Evolutionary conservation across 495 filamentous ascomycete species (phyloP), one percentile per base, ranked within the genome.

Genomic region (Daldinia concentrica): DNA sequence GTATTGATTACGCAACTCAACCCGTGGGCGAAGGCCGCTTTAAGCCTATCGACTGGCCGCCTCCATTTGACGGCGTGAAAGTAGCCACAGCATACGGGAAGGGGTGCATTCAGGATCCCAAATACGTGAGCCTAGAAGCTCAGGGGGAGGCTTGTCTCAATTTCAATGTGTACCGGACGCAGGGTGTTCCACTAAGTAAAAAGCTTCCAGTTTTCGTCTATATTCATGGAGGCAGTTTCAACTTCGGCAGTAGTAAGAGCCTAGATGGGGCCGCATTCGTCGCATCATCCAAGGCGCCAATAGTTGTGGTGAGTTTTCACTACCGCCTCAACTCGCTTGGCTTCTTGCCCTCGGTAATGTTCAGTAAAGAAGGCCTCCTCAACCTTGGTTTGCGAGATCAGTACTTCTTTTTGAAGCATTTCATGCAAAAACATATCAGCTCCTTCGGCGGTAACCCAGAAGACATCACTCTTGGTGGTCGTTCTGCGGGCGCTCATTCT

Each of bases 301-400:
- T 89, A 54, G 81, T 92, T 19, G 76, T 87, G 12, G 81, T 91
- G 19, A 87, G 86, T 75, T 88, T 90, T 60, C 89, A 89, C 71
- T 93, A 93, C 68, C 85, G 90, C 4, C 79, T 92, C 17, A 87
- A 87, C 29, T 81, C 89, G 0, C 83, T 92, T 34, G 90, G 90
- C 1, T 92, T 91, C 73, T 76, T 91, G 24, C 83, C 88, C 32
- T 89, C 86, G 0, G 76, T 66, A 0, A 58, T 86, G 17, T 83
- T 83, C 37, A 82, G 84, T 6, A 82, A 86, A 52, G 85, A 87
- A n/a, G 86, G 86, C 0, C 55, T 84, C 6, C 82, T 90, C 29
- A 92, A 92, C 71, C 78, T 90, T 45, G 90, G 90, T 0, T 81
- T 92, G 68, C 86, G 86, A 77, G 90, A 92, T 74, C 90, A 92